These are phyloP conservation scores for Oryza brachyantha DNA, from an alignment of 176 grass and related monocot genomes.

Conservation along the genomic window DNA sequence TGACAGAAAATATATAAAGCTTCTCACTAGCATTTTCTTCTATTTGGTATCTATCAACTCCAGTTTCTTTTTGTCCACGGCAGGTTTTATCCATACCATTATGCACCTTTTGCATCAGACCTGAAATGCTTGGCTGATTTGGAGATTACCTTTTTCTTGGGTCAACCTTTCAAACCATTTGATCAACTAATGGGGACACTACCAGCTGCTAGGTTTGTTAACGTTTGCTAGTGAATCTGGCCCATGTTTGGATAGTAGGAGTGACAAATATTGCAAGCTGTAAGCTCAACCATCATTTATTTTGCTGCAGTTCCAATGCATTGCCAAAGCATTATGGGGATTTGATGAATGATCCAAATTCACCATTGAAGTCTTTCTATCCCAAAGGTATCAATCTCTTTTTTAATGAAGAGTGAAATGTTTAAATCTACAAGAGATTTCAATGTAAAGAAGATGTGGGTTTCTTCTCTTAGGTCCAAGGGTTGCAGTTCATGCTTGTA, in stretches of 20 bases:
- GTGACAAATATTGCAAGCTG: conserved; percentile 13
- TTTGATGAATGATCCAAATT: conserved; percentile 78
- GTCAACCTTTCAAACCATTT: conserved; percentile 99
- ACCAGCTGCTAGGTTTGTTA: conserved; percentile 81
- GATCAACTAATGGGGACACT: conserved; percentile 99
- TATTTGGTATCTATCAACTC: conserved; percentile 17
- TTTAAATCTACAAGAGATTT: background rate
- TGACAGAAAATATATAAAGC: background rate
- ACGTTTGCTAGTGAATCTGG: conserved; percentile 25
- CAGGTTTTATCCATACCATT: conserved; percentile 99
- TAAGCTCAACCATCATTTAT: conserved; percentile 38
- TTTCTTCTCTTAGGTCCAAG: background rate
- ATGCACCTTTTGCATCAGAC: conserved; percentile 95
- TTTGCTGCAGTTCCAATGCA: conserved; percentile 78
- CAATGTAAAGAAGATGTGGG: background rate
- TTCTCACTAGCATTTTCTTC: background rate
- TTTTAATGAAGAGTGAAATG: background rate
- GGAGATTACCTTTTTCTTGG: conserved; percentile 99
- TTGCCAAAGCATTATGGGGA: conserved; percentile 78
- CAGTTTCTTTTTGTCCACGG: conserved; percentile 3
- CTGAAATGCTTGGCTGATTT: conserved; percentile 81
- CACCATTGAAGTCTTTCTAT: conserved; percentile 86
- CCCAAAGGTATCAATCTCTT: conserved; percentile 66
- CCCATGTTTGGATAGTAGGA: conserved; percentile 8
- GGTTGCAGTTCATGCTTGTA: conserved; percentile 1